Evolutionary conservation across 1,284 basidiomycete genomes (phyloP), one percentile per base, ranked within the genome.

Genomic region (Boletellus deceptivus): DNA sequence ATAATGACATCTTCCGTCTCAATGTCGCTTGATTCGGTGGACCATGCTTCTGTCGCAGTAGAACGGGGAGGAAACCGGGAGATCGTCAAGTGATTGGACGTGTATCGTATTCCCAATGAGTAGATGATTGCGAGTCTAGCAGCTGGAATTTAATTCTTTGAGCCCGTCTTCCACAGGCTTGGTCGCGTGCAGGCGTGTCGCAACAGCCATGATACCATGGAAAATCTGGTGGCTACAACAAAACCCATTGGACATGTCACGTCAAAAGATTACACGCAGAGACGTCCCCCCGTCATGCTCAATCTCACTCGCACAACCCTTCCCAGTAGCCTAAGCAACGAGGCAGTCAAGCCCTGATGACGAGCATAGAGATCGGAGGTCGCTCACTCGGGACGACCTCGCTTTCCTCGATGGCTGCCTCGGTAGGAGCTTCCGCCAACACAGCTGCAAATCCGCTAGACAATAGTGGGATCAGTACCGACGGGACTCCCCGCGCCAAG

Each of bases 1-100:
- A 78, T 68, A 94, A 94, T 71, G 91, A 94, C 70, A 83, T 94
- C 58, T 94, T 95, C 88, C 86, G 91, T 65, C 83, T 95, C 70
- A 89, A 89, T 73, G 78, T 81, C 63, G 83, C 80, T 57, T 70
- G 50, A 58, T 49, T 44, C 35, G 34, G 18, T 43, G 27, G 36
- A 24, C 10, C 33, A 7, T 39, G 4, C 33, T 25, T 48, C 34
- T 16, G 43, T 44, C 34, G 35, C 20, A 37, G 27, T 49, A 44
- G 47, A 52, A 36, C 17, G 38, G 40, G 41, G 43, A 20, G 34
- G 50, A 34, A n/a, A 29, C 20, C 24, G 45, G 34, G 45, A 43
- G 43, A 33, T 20, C 20, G 20, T 46, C 40, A 38, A 41, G 52
- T 39, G 36, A 43, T 52, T 22, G 35, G 14, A 16, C 48, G 37